Conservation (phyloP, 1,284 basidiomycete species). For the Ceratobasidium sp. region DNA sequence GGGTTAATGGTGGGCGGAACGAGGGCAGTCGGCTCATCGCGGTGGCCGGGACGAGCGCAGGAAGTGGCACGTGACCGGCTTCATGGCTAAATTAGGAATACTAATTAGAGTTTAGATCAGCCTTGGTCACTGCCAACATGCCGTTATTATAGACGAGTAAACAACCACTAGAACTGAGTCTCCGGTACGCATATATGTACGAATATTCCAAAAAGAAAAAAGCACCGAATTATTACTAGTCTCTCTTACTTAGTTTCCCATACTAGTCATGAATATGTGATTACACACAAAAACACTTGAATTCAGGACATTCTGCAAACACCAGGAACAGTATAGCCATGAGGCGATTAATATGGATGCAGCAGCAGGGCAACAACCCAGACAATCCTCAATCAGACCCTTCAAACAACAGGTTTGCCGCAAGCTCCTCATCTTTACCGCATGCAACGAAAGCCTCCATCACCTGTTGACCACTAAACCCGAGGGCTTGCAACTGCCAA, state of each 20-base stretch:
- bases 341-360: conserved; percentile 15
- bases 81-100: too few species aligned
- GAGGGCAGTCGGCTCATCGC: conserved; percentile 15
- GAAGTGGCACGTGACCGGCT: conserved; percentile 16
- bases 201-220: too few species aligned
- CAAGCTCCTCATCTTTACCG: conserved; percentile 95
- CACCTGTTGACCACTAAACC: conserved; percentile 83
- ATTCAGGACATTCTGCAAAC: conserved; percentile 19
- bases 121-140: too few species aligned
- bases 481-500: conserved; percentile 82
- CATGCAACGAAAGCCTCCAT: conserved; percentile 92
- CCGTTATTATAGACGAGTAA: too few species aligned
- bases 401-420: conserved; percentile 93
- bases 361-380: not conserved
- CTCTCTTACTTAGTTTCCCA: too few species aligned
- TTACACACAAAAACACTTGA: conserved; percentile 17
- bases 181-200: too few species aligned
- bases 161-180: too few species aligned
- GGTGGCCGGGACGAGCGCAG: not conserved
- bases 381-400: conserved; percentile 65
- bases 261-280: conserved; percentile 21
- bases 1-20: not conserved
- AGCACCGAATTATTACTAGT: too few species aligned
- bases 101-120: too few species aligned
- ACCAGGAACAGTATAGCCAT: conserved; percentile 1